Evolutionary conservation across 2,329 filamentous ascomycete genomes (phyloP), one percentile per base, ranked within the genome.

Genomic region (Ascochyta lentis): DNA sequence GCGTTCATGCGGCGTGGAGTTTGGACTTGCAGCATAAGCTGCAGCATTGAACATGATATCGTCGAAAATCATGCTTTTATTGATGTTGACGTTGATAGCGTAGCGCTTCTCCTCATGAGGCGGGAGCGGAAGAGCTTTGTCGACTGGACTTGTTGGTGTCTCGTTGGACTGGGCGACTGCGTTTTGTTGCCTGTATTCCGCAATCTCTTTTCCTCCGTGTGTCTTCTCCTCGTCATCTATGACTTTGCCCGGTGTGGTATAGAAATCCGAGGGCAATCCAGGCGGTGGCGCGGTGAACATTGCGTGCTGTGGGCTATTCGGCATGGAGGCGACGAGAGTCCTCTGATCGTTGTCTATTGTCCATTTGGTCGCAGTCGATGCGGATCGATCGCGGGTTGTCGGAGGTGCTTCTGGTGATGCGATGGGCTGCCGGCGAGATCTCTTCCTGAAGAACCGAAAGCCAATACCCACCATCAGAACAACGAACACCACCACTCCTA

Each of bases 1-100:
- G 19, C 60, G 63, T 10, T 65, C 64, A 13, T 59, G 63, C 12
- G 58, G 54, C n/a, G 48, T 60, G 9, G n/a, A 43, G 27, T 54
- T 42, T 9, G 55, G 52, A 49, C 41, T 62, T 54, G 34, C 56
- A 56, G 39, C 55, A 52, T 26, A 54, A 43, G 41, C 49, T 16
- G 61, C 63, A 22, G 59, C 58, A n/a, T 58, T 58, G 45, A 64
- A 65, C 56, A 62, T 60, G 19, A 63, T 54, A 23, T 69, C 65
- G 26, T 69, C 66, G 27, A 69, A 66, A 2, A 69, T 65, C 61
- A 66, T 69, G 55, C 66, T 69, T 49, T 69, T 69, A 44, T 67
- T 66, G 46, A 69, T 69, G 27, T 61, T 69, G 37, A 69, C 66
- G 10, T 69, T 69, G 26, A 69, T 54, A 3, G 66, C 63, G 43